Conservation (phyloP, 345 rosid genomes). For the Arabis alpina region DNA sequence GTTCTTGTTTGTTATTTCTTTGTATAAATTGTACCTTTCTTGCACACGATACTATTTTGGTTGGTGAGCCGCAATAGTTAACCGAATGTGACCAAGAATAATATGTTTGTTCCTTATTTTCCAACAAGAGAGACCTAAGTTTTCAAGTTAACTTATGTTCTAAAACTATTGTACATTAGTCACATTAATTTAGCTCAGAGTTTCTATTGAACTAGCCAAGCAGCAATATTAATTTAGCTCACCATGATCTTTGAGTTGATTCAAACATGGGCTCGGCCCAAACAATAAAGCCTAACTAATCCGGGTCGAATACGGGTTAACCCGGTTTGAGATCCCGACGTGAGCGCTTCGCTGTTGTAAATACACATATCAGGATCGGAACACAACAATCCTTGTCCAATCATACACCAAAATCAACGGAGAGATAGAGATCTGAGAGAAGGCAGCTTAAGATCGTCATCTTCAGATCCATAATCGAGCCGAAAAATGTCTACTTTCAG, state of each 20-base stretch:
- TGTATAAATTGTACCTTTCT: too few species aligned
- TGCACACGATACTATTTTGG: too few species aligned
- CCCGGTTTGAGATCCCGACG: constrained; percentile 38
- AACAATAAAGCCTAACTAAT: neutral
- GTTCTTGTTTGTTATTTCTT: too few species aligned
- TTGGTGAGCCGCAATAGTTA: too few species aligned
- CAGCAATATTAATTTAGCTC: too few species aligned
- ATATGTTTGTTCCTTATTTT: too few species aligned
- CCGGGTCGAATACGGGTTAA: constrained; percentile 19
- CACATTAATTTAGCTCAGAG: too few species aligned
- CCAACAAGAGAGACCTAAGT: too few species aligned
- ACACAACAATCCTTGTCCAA: constrained; percentile 27
- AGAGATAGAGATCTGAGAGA: constrained; percentile 33
- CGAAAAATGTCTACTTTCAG: constrained; percentile 43
- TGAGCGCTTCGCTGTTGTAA: constrained; percentile 40
- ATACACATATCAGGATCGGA: constrained; percentile 8
- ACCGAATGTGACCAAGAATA: too few species aligned
- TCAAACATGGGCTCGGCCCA: constrained; percentile 19
- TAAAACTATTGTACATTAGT: too few species aligned
- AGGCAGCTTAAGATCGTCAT: constrained; percentile 44
- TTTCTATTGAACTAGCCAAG: too few species aligned
- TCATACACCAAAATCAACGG: constrained; percentile 29
- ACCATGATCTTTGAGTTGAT: neutral
- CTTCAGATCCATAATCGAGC: constrained; percentile 22
- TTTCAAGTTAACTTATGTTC: too few species aligned